Base-by-base conservation (phyloP, 1,284 basidiomycete genomes). In the Apiotrichum veenhuisii region DNA sequence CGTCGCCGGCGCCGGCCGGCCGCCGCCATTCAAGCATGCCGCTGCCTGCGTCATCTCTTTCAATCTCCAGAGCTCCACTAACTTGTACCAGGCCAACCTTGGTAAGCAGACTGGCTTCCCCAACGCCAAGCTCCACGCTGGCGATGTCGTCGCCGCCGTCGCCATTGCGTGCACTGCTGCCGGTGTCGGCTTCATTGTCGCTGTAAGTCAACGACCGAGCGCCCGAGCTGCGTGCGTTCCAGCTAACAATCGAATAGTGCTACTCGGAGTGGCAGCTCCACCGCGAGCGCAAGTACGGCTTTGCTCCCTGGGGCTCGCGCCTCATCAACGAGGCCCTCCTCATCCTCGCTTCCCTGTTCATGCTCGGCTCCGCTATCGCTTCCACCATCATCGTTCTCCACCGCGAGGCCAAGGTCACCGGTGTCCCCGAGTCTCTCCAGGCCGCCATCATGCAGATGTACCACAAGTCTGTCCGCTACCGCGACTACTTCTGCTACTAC, bases 321-420 rank as follows among this genome's bases (percentile, higher is more conserved):
- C 49, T 56, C 57, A 23, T 53, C 44, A 54, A 56, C 48, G 56
- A 62, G 56, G n/a, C 47, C 27, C 38, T 54, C 25, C 46, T 62
- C 36, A 54, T 40, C 48, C 30, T 58, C 18, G 38, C 46, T 22
- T 38, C 48, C 14, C 12, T 58, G 12, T 53, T 55, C 48, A 38
- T 62, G 42, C 57, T 62, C 48, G 60, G 51, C 22, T 43, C 30
- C 11, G 37, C 46, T 30, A 58, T 58, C 18, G 50, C 55, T 42
- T 42, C 54, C 37, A 56, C 58, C 18, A 23, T 59, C 48, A 56
- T 59, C 20, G 48, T 56, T 7, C 8, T 49, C 9, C 4, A 7
- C 50, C 45, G 47, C 27, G 3, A 12, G 12, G 58, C 50, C 10
- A 8, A 15, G 23, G n/a, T 56, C 25, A 27, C 40, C 8, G 43